Conservation (phyloP, 169 alveolate species). For the Ichthyophthirius multifiliis region DNA sequence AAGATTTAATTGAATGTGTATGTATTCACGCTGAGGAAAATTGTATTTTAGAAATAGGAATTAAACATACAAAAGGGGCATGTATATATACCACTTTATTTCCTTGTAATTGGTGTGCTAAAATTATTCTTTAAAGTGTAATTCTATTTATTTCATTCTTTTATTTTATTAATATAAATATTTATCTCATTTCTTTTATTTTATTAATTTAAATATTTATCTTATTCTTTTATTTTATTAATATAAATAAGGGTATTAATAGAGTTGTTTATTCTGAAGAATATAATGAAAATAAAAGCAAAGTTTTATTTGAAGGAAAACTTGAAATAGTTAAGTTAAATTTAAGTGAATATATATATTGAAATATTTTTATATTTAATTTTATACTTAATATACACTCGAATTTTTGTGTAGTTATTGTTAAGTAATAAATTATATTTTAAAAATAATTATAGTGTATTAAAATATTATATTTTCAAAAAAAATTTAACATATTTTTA, state of each 20-base stretch:
- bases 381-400: no score
- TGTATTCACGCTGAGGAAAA: constrained; percentile 77
- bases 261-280: not conserved
- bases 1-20: constrained; percentile 49
- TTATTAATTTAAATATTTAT: not conserved
- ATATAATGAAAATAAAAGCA: not conserved
- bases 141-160: not conserved
- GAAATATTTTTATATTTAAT: no score
- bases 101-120: constrained; percentile 66
- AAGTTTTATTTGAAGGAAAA: no score
- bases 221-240: not conserved
- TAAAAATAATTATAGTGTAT: no score
- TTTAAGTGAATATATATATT: no score
- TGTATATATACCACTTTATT: constrained; percentile 55
- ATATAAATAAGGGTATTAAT: not conserved
- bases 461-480: no score
- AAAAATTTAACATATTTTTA: no score
- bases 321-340: no score
- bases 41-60: constrained; percentile 58
- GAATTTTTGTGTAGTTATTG: no score
- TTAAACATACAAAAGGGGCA: constrained; percentile 46
- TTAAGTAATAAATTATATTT: no score
- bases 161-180: not conserved
- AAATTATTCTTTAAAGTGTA: constrained; percentile 54
- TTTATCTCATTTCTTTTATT: no score